Evolutionary conservation across 805 yeast species (phyloP), one percentile per base, ranked within the genome.

Genomic region (Grigorovia humatica): DNA sequence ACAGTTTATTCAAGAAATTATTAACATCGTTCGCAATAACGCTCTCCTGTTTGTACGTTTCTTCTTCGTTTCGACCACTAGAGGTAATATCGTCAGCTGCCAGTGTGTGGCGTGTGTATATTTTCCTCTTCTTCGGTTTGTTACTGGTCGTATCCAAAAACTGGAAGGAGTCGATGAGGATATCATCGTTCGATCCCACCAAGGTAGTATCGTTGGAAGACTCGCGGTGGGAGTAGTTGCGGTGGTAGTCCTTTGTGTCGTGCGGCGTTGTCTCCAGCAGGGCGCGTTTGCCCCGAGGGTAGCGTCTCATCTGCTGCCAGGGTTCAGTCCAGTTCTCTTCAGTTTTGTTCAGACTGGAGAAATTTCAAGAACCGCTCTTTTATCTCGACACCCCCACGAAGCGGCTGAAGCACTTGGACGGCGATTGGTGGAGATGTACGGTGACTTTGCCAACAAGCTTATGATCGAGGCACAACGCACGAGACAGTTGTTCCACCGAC

Each of bases 371-470:
- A n/a, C n/a, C n/a, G 27, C 6, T 23, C 6, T 23, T 23, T 23
- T 23, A 23, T 4, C 27, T 3, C 42, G 42, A 38, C 15, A 9
- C 42, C 17, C 18, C 8, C 11, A 32, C 38, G 8, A 2, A 32
- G 38, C 38, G 6, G 27, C 27, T 23, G 27, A 23, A 3, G 6
- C 6, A 23, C 6, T 23, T 32, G 15, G 38, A 32, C 15, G 15
- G 15, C 3, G 11, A 32, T 32, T 27, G 11, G 27, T 9, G 2
- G 9, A 27, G 13, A 91, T 91, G 99, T 88, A 88, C 60, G 97
- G 97, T 30, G 97, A 90, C 59, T 60, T 79, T 5, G 96, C 91
- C 1, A 79, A 80, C 54, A 91, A 91, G 65, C 77, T 91, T n/a
- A 75, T 87, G 1, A 73, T 81, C 40, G 97, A 93, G 53, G 93